These are phyloP conservation scores for Macrophomina pseudophaseolina DNA, from an alignment of 2,329 filamentous ascomycete genomes.

Conservation along the genomic window DNA sequence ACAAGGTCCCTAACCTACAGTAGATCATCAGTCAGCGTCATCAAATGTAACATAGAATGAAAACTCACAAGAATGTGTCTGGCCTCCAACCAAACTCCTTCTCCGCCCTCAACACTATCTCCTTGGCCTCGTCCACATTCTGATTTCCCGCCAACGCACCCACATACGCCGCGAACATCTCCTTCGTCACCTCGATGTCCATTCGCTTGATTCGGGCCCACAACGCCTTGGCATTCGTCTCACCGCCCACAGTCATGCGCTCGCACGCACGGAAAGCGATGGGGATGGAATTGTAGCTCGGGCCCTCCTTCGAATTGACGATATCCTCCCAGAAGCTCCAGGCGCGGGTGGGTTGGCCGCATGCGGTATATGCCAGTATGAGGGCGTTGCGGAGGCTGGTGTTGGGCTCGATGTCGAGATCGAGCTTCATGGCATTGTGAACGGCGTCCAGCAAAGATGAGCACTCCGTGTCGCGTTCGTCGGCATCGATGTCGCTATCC, in stretches of 20 bases:
- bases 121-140: constrained; percentile 69
- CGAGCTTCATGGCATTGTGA: constrained; percentile 94
- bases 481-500: constrained; percentile 27
- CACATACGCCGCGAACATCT: constrained; percentile 77
- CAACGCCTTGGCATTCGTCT: constrained; percentile 57
- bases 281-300: constrained; percentile 78
- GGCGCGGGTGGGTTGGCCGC: constrained; percentile 68
- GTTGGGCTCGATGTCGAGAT: constrained; percentile 75
- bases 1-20: constrained; percentile 72
- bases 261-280: constrained; percentile 84
- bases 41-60: neutral
- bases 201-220: constrained; percentile 74
- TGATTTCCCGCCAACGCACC: constrained; percentile 77
- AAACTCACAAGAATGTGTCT: constrained; percentile 72
- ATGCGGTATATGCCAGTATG: constrained; percentile 82
- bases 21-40: constrained; percentile 28
- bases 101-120: constrained; percentile 70
- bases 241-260: constrained; percentile 55
- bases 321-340: constrained; percentile 86
- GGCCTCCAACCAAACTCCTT: constrained; percentile 69
- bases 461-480: constrained; percentile 53
- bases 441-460: constrained; percentile 65
- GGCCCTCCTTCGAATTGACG: constrained; percentile 81
- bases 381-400: constrained; percentile 82
- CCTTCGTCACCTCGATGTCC: constrained; percentile 76